phyloP scores from a whole-genome alignment of 768 basidiomycete genomes.

The Agaricus bisporus region DNA sequence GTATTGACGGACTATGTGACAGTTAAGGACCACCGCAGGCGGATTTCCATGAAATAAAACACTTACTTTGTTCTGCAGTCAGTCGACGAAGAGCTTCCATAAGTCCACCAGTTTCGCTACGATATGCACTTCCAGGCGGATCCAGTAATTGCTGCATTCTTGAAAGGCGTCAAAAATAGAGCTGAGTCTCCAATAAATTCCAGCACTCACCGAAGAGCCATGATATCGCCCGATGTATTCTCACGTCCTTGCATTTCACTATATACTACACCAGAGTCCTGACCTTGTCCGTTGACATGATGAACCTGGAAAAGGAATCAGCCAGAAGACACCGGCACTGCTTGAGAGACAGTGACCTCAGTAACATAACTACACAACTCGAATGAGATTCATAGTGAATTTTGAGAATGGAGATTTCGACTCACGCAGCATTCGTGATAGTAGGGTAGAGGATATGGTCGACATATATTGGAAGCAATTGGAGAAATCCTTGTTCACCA shows the following conservation, averaged over 20 bases:
- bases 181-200: conserved; percentile 6
- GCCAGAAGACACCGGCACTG: conserved; percentile 1
- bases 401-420: conserved; percentile 14
- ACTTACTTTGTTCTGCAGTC: conserved; percentile 81
- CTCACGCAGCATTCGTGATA: conserved; percentile 78
- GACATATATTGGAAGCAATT: conserved; percentile 82
- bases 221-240: conserved; percentile 87
- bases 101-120: conserved; percentile 94
- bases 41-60: not conserved
- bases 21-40: not conserved
- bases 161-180: conserved; percentile 3
- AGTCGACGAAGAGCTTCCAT: conserved; percentile 87
- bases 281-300: conserved; percentile 85
- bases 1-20: conserved; percentile 73
- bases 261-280: conserved; percentile 95
- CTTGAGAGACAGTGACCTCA: conserved; percentile 32
- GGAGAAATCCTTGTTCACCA: conserved; percentile 86
- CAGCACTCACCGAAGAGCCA: conserved; percentile 66
- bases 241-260: conserved; percentile 96
- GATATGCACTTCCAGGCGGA: conserved; percentile 77
- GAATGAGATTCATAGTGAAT: not conserved
- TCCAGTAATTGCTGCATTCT: conserved; percentile 81
- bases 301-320: conserved; percentile 55
- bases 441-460: conserved; percentile 98
- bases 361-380: conserved; percentile 41